phyloP scores from a whole-genome alignment of 306 rosid genomes.

The Vachellia pachyceras region DNA sequence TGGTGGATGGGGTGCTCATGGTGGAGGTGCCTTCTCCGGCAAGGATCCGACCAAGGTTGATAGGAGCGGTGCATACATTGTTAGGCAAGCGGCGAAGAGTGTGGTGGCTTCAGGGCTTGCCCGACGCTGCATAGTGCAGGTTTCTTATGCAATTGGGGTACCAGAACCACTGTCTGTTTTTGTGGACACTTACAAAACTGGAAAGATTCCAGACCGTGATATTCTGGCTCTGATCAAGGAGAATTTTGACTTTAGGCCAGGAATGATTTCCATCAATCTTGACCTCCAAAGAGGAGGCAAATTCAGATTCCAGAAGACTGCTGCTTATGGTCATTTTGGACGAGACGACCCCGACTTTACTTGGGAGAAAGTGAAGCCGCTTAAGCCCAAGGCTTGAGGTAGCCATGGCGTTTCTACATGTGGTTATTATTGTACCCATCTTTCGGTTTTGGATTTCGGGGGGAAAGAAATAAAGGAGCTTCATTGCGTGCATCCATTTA shows the following conservation, averaged over 20 bases:
- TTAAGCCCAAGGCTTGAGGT: constrained; percentile 71
- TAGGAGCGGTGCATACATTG: constrained; percentile 78
- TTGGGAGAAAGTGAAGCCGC: constrained; percentile 77
- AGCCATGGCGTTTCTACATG: constrained; percentile 17
- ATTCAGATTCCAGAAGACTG: constrained; percentile 78
- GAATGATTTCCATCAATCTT: constrained; percentile 76
- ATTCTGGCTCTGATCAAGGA: constrained; percentile 69
- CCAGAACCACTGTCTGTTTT: constrained; percentile 77
- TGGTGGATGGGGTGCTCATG: constrained; percentile 94
- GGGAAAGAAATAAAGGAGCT: constrained; percentile 47
- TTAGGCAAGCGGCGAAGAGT: constrained; percentile 82
- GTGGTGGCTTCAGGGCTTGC: constrained; percentile 85
- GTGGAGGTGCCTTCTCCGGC: constrained; percentile 87
- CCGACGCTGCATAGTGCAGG: constrained; percentile 78
- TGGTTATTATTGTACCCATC: constrained; percentile 52
- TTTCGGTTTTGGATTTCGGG: constrained; percentile 28
- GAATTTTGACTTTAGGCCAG: constrained; percentile 79
- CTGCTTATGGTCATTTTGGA: constrained; percentile 87
- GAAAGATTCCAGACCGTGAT: constrained; percentile 67
- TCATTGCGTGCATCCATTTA: constrained; percentile 42
- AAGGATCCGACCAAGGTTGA: constrained; percentile 89
- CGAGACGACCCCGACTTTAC: constrained; percentile 80
- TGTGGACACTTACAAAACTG: constrained; percentile 71
- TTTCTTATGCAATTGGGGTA: constrained; percentile 85
- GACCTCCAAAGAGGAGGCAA: constrained; percentile 78